Conservation (phyloP, 1,284 basidiomycete genomes). For the Gastroboletus turbinatus region DNA sequence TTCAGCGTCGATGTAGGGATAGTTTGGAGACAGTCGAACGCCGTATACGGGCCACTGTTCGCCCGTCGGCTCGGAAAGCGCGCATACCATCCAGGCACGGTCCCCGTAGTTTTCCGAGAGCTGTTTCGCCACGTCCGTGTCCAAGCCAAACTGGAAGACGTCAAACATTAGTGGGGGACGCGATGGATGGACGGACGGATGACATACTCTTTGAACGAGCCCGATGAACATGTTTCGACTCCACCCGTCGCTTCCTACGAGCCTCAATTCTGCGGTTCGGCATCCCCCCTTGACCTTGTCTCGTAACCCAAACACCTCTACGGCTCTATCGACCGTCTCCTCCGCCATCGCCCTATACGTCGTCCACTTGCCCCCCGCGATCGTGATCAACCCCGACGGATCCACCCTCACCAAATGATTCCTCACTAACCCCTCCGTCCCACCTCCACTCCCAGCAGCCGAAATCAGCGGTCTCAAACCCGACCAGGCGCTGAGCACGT, state of each 20-base stretch:
- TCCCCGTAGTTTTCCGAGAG: conserved; percentile 95
- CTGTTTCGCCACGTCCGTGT: conserved; percentile 92
- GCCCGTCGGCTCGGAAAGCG: conserved; percentile 78
- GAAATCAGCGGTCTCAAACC: conserved; percentile 89
- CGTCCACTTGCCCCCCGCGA: conserved; percentile 99
- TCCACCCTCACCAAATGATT: conserved; percentile 93
- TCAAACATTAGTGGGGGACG: not conserved
- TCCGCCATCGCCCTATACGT: conserved; percentile 97
- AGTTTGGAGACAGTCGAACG: conserved; percentile 69
- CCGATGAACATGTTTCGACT: conserved; percentile 96
- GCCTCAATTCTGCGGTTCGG: conserved; percentile 78
- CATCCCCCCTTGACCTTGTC: conserved; percentile 61
- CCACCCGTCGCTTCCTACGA: conserved; percentile 96
- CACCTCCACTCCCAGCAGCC: conserved; percentile 58
- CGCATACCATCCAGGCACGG: conserved; percentile 92
- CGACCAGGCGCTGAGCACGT: conserved; percentile 95
- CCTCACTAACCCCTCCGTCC: conserved; percentile 88
- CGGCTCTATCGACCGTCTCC: conserved; percentile 90
- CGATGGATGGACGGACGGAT: not conserved
- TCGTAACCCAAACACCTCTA: conserved; percentile 75
- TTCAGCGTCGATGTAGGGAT: conserved; percentile 94
- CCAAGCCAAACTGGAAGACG: conserved; percentile 69
- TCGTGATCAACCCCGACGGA: conserved; percentile 84
- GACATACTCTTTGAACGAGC: conserved; percentile 80
- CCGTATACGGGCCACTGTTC: conserved; percentile 86